Evolutionary conservation across 768 basidiomycete species (phyloP), one percentile per base, ranked within the genome.

Genomic region (Amanita polypyramis): DNA sequence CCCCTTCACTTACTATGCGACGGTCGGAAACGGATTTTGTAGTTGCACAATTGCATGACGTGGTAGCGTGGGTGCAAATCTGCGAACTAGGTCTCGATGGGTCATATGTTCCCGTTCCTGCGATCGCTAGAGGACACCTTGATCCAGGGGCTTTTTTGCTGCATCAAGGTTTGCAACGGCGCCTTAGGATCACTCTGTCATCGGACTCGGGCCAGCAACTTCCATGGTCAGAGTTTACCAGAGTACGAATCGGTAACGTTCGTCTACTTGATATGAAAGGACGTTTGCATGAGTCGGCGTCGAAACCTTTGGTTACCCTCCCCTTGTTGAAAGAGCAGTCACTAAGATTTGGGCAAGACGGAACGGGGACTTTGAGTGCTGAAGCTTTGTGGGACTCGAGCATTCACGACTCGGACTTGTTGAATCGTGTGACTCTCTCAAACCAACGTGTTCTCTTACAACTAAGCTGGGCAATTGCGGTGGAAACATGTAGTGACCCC

Each of bases 1-100:
- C 70, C 25, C 64, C 62, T 43, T 56, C 74, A 19, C 80, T 79
- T n/a, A 71, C 72, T 14, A 95, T 95, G 92, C 80, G 94, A 15
- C 82, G 92, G 21, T 89, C 92, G 17, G 95, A 97, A 66, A 87
- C 76, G 37, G 92, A 97, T 56, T 93, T 97, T 53, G 77, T 95
- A 21, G 78, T 81, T 10, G 82, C 87, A 55, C 88, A 96, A 62
- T 68, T 70, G 12, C 94, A 98, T 63, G 93, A 98, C 59, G 80
- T 96, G n/a, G 80, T 91, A 5, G 85, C 85, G 10, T 85, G 82
- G 74, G 60, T 94, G 34, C 87, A 92, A 57, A 74, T 99, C 40
- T 80, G 80, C 59, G 94, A 99, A 63, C 75, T 98, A 25, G 81
- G 77, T 21, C 79, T 87, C 12, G 80, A 87, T 47, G 96, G 96